These are phyloP conservation scores for Balamuthia mandrillaris DNA, from an alignment of 208 protist species.

Conservation along the genomic window DNA sequence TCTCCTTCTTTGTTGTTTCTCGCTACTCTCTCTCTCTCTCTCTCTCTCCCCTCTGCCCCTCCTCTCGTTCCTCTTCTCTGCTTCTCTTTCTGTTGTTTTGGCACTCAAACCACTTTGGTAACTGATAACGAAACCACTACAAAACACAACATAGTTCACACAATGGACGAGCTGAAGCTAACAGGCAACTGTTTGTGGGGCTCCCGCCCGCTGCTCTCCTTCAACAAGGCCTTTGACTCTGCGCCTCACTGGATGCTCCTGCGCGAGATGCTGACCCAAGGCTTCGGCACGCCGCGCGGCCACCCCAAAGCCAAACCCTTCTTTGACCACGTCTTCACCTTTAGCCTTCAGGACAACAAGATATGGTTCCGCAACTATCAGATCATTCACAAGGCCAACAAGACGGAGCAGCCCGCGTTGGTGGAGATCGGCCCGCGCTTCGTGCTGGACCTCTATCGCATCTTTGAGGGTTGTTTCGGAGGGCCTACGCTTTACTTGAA, in stretches of 20 bases:
- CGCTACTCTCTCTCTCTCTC: neutral
- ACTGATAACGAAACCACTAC: too few relatives aligned
- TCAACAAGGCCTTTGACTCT: conserved; percentile 92
- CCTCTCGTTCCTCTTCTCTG: too few relatives aligned
- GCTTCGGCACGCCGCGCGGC: conserved; percentile 90
- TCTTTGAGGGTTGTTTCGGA: conserved; percentile 89
- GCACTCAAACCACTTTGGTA: too few relatives aligned
- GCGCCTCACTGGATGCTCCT: conserved; percentile 84
- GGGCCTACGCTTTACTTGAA: conserved; percentile 90
- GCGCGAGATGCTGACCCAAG: conserved; percentile 90
- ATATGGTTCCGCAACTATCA: conserved; percentile 99
- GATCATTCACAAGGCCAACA: conserved; percentile 71
- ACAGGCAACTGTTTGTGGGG: conserved; percentile 97
- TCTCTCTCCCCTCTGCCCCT: neutral
- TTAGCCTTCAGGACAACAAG: conserved; percentile 90
- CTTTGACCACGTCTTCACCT: conserved; percentile 94
- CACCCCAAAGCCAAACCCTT: conserved; percentile 97
- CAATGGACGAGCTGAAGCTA: conserved; percentile 94
- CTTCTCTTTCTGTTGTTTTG: too few relatives aligned
- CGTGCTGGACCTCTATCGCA: conserved; percentile 86
- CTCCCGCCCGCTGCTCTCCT: conserved; percentile 92
- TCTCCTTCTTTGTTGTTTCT: too few relatives aligned
- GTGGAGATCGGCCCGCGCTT: conserved; percentile 96
- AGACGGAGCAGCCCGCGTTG: conserved; percentile 65
- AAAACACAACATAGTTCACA: conserved; percentile 76